Conservation (phyloP, 2,329 filamentous ascomycete species). For the Fusarium burgessii region DNA sequence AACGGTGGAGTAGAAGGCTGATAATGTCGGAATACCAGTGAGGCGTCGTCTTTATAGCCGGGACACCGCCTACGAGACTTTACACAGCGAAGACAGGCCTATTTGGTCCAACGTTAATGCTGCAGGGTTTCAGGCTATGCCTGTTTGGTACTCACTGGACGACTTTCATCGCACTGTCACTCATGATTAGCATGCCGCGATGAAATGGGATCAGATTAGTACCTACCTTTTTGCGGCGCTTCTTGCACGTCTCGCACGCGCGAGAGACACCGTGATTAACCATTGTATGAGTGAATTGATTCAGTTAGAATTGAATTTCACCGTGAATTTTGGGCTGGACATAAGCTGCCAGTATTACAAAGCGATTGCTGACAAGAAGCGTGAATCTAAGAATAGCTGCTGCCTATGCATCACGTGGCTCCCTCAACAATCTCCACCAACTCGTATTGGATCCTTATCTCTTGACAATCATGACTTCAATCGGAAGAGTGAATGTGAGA, state of each 20-base stretch:
- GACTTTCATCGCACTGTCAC: slow-evolving; percentile 15
- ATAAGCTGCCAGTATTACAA: neutral
- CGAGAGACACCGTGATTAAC: slow-evolving; percentile 17
- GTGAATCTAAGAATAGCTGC: neutral
- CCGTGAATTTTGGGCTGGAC: neutral
- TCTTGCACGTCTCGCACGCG: slow-evolving; percentile 13
- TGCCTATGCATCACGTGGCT: neutral
- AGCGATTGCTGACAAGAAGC: neutral
- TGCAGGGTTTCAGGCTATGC: neutral
- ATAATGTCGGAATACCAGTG: slow-evolving; percentile 11
- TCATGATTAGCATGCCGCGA: neutral
- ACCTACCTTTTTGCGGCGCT: slow-evolving; percentile 19
- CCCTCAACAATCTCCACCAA: neutral
- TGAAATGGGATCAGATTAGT: too few relatives aligned
- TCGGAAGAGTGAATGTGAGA: neutral
- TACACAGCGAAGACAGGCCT: slow-evolving; percentile 15
- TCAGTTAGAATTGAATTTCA: accelerated
- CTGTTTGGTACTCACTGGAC: slow-evolving; percentile 11
- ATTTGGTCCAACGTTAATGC: neutral
- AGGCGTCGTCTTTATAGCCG: slow-evolving; percentile 10
- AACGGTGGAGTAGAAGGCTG: neutral
- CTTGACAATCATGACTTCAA: neutral
- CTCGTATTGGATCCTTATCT: neutral
- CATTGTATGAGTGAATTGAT: neutral
- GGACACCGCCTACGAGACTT: slow-evolving; percentile 4